Evolutionary conservation across 2,329 filamentous ascomycete species (phyloP), one percentile per base, ranked within the genome.

Genomic region (Trichoderma brevicompactum): DNA sequence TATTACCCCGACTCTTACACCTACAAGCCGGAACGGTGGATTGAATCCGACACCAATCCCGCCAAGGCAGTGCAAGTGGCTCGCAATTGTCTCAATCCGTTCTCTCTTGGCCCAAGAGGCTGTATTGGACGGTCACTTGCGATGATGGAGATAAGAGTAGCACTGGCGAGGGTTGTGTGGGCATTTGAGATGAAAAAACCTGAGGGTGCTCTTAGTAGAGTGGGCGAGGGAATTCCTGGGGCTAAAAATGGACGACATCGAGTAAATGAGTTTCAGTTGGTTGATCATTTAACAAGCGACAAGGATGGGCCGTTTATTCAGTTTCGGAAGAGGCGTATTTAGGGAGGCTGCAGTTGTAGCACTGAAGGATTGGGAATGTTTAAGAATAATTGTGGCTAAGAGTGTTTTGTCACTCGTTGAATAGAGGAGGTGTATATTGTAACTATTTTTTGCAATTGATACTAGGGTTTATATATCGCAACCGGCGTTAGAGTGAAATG

Each of bases 11-110:
- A 67, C 3, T 28, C 65, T 10, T 61, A 36, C 23, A 41, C 34
- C 3, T 67, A 44, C 49, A 53, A 17, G 8, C 65, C 65, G 13
- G 65, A 67, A 40, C 38, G 65, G n/a, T 67, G 65, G 65, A 53
- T 66, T 19, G 36, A 40, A 19, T 19, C 52, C 34, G 34, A 40
- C 9, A 52, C 23, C 13, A 52, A 52, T 34, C 49, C 23, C 12
- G 23, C 49, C 49, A n/a, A n/a, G 15, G 23, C 32, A n/a, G 49
- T 52, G 28, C n/a, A 52, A 36, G 10, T 34, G 17, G 49, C 49
- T 19, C 49, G 49, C 13, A 52, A 34, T 34, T 32, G 23, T n/a
- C 49, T 34, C 32, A 36, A 32, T 36, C 52, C 52, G 13, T 55
- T 55, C 36, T 55, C 52, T 32, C 17, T 55, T 36, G 52, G 52